Base-by-base conservation (phyloP, 768 basidiomycete genomes). In the Naganishia antarctica region DNA sequence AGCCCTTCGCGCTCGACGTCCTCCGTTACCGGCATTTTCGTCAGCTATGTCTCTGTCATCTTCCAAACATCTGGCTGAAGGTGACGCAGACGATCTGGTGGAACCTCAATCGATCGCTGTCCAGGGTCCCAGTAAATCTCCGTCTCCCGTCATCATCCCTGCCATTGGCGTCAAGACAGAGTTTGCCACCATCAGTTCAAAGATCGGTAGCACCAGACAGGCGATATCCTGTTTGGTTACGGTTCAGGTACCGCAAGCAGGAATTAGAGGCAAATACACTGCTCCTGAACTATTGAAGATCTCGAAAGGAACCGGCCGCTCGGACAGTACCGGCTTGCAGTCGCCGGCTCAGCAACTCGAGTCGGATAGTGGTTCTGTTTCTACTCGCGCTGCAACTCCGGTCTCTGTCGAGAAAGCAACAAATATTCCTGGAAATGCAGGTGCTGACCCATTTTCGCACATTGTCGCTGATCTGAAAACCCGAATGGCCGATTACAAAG, bases 401-500 rank as follows among this genome's bases (percentile, higher is more conserved):
- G 40, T 15, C 41, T 25, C 59, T 60, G 40, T 15, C 34, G 15
- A 7, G 8, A 37, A 37, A 37, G 15, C 8, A 7, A 37, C 7
- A 7, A 37, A 37, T 7, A 15, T 7, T 15, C 34, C 34, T 37
- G n/a, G 47, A n/a, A 29, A 25, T 50, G 45, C 40, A 12, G 63
- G 63, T 26, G 21, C 67, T 6, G 67, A 71, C 25, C 87, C 90
- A 4, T 93, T 97, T 79, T 82, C 78, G 26, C 83, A 85, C 41
- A 89, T 96, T 74, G 88, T 91, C 1, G 87, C 89, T 63, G 94
- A 98, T 76, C 83, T 99, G 41, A 83, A 87, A 69, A 86, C 85
- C 73, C 86, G 96, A 41, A 91, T 98, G 70, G 87, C 89, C 62
- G 92, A 96, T 79, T 97, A 93, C 90, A 94, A 94, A 75, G 91